Conservation (phyloP, 257 asterid genomes). For the Oldenlandia corymbosa region DNA sequence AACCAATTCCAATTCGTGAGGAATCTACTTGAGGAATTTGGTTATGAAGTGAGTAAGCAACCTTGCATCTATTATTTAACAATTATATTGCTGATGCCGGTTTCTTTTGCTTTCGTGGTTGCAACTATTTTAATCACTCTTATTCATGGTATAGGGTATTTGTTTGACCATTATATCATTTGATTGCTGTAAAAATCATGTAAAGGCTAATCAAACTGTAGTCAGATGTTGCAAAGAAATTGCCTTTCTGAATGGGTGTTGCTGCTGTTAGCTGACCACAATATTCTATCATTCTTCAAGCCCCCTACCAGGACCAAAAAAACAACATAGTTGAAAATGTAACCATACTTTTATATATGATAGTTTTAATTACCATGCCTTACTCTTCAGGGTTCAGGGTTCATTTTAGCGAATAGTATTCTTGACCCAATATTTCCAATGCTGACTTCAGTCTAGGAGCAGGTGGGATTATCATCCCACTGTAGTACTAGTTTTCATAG, state of each 20-base stretch:
- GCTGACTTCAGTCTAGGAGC: not conserved
- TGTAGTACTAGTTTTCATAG: not conserved
- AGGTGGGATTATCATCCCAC: not conserved
- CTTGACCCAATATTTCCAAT: not conserved
- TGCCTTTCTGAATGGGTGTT: not conserved
- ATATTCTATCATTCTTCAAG: too few relatives aligned
- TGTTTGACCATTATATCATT: not conserved
- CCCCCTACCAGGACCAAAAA: not conserved
- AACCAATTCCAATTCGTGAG: conserved; percentile 30
- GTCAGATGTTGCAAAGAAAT: not conserved
- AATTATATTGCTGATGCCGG: not conserved
- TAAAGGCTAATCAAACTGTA: not conserved
- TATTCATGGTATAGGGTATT: not conserved
- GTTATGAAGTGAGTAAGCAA: conserved; percentile 29
- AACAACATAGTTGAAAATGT: not conserved
- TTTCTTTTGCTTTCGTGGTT: not conserved
- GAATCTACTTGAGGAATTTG: conserved; percentile 26
- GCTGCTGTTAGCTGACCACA: not conserved
- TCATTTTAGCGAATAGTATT: not conserved
- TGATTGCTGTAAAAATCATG: not conserved
- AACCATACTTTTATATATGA: not conserved
- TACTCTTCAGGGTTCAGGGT: not conserved
- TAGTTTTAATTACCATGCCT: not conserved
- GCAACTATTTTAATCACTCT: not conserved
- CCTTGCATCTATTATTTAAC: not conserved